Evolutionary conservation across 106 monocot genomes (phyloP).

Genomic region (Dioscorea dumetorum): DNA sequence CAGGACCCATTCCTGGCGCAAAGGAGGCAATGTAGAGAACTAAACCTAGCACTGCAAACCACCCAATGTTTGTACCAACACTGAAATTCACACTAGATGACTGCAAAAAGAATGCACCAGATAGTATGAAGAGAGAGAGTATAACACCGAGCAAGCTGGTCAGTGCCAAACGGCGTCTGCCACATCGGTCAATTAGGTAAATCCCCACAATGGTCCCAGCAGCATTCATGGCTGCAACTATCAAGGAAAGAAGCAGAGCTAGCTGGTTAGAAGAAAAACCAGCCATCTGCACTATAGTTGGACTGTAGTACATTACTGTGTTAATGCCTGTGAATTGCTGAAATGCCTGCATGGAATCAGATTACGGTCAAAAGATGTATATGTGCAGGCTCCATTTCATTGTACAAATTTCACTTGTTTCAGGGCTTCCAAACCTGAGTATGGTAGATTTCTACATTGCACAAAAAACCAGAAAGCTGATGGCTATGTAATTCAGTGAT

Average conservation of each 20-base stretch:
- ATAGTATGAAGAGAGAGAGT: conserved; percentile 61
- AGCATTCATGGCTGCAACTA: conserved; percentile 81
- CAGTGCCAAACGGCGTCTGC: conserved; percentile 64
- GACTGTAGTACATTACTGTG: conserved; percentile 99
- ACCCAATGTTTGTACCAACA: conserved; percentile 30
- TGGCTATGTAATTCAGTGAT: too few species aligned
- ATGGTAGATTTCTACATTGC: too few species aligned
- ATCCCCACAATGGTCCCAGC: conserved; percentile 75
- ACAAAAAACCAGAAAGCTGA: too few species aligned
- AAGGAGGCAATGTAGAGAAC: conserved; percentile 79
- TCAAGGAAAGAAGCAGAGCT: conserved; percentile 75
- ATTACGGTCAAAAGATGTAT: neutral
- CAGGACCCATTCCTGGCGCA: conserved; percentile 94
- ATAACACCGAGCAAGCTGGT: conserved; percentile 64
- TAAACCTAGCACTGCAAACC: conserved; percentile 72
- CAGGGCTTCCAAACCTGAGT: too few species aligned
- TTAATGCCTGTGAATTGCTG: conserved; percentile 99
- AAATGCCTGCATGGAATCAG: conserved; percentile 54
- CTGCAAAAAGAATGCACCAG: conserved; percentile 55
- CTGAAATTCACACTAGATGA: conserved; percentile 7
- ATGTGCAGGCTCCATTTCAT: too few species aligned
- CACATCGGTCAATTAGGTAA: conserved; percentile 73
- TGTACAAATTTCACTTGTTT: too few species aligned
- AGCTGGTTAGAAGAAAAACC: conserved; percentile 91
- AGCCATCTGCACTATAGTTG: conserved; percentile 98